Base-by-base conservation (phyloP, 164 flowering plant genomes). In the Annona squamosa region DNA sequence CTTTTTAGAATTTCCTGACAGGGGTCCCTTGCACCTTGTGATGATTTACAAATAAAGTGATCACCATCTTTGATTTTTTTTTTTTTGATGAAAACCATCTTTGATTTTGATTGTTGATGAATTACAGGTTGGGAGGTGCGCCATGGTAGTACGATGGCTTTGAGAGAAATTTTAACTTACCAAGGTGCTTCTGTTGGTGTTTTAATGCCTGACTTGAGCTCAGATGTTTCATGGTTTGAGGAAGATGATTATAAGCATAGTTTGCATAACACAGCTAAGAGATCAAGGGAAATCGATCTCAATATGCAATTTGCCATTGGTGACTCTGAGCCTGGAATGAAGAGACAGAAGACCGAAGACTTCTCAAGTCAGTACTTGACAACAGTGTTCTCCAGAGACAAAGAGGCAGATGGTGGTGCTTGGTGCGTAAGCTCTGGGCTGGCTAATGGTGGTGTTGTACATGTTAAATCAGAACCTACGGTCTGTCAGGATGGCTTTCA, bases 101-200 rank as follows among this genome's bases (percentile, higher is more conserved):
- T 43, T 62, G 52, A 19, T 45, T 48, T 46, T 46, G 6, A n/a
- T 56, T 73, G 65, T 5, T 66, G 13, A 19, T 45, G 42, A 73
- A 66, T 78, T 44, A 72, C 88, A 94, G 99, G 82, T 63, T 96
- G 99, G 99, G 99, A 96, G 86, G 84, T 92, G 68, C 97, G 99
- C 26, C 99, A 96, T 81, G 99, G 99, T 69, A 88, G 99, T 79
- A 84, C 90, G 42, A 93, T 93, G 98, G 97, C 97, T 70, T 76
- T 96, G 70, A 93, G 99, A 81, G 99, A 96, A 83, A 87, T 96
- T 77, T 79, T 96, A 68, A 83, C 92, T 4, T 89, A 88, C 81
- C 98, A 93, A 82, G 99, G 97, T 76, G 87, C 86, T 72, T 89
- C 87, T 79, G 97, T 93, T 75, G 98, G 94, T 68, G 88, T 91